phyloP scores from a whole-genome alignment of 2,329 filamentous ascomycete species.

The Canariomyces notabilis region DNA sequence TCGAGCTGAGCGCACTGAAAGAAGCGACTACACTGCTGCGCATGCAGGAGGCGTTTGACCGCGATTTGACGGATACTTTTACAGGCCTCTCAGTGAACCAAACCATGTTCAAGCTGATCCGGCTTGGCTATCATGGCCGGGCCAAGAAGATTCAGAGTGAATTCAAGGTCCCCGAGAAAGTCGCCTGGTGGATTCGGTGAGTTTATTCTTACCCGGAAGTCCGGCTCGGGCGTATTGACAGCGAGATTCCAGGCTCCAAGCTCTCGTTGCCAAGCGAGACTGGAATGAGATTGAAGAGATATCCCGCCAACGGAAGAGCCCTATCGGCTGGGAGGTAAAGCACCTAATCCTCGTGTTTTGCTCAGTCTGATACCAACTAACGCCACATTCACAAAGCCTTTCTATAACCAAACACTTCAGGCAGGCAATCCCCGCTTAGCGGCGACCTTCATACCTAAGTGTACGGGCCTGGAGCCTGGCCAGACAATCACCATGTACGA shows the following conservation, averaged over 20 bases:
- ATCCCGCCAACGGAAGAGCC: slow-evolving; percentile 71
- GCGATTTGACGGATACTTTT: slow-evolving; percentile 72
- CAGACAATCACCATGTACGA: slow-evolving; percentile 89
- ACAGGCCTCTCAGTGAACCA: slow-evolving; percentile 83
- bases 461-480: slow-evolving; percentile 61
- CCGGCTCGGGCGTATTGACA: not conserved
- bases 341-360: not conserved
- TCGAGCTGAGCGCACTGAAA: slow-evolving; percentile 70
- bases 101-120: slow-evolving; percentile 84
- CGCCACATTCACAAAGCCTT: slow-evolving; percentile 53
- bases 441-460: slow-evolving; percentile 80
- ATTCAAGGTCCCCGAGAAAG: slow-evolving; percentile 89
- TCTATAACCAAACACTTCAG: slow-evolving; percentile 81
- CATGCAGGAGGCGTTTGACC: slow-evolving; percentile 82
- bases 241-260: slow-evolving; percentile 60
- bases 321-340: slow-evolving; percentile 91
- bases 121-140: slow-evolving; percentile 74
- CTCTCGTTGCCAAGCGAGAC: slow-evolving; percentile 81
- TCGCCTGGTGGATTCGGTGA: slow-evolving; percentile 76
- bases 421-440: slow-evolving; percentile 89
- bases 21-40: slow-evolving; percentile 76
- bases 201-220: slow-evolving; percentile 18
- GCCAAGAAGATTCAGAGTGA: slow-evolving; percentile 85
- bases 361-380: not conserved
- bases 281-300: slow-evolving; percentile 92